Base-by-base conservation (phyloP, 495 filamentous ascomycete genomes). In the Neurospora sp. region DNA sequence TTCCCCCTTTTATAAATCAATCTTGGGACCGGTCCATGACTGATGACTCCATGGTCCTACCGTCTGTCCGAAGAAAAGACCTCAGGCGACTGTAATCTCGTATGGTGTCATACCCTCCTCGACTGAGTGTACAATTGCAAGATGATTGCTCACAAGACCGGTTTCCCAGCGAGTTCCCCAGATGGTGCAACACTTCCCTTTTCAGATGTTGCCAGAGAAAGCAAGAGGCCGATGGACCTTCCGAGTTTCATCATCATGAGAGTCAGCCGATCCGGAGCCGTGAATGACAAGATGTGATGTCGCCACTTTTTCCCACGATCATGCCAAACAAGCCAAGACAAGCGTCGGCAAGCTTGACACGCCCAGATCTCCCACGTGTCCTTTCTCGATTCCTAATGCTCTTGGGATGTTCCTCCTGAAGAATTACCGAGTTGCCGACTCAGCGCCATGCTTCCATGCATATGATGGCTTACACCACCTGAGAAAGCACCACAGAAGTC, bases 21-120 rank as follows among this genome's bases (percentile, higher is more conserved):
- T 35, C 2, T 35, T 31, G 12, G 48, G 14, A 16, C 27, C 54
- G 3, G 23, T 62, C 12, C 27, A 37, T 66, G 54, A 66, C 54
- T 31, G 54, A 18, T 66, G 54, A 62, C 54, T 66, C 54, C 7
- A 18, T 18, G 54, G 54, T 18, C 54, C 27, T 66, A 37, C 54
- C 27, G 54, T 66, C 27, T 66, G 23, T 66, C 54, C 54, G 12
- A 62, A 8, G 12, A 16, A 31, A 16, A 18, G 27, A 31, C 10
- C 69, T 77, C 76, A 71, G 70, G 42, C 59, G 69, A 77, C 74
- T 37, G 35, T 72, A 74, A 77, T 76, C 44, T 76, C 62, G 62
- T 54, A 70, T 77, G 48, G 74, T 69, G 16, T 71, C 72, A 77
- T 72, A 66, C 54, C 20, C 10, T 27, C 48, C 27, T 42, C 72